Conservation (phyloP, 176 grass and related monocot genomes). For the Phyllostachys edulis region DNA sequence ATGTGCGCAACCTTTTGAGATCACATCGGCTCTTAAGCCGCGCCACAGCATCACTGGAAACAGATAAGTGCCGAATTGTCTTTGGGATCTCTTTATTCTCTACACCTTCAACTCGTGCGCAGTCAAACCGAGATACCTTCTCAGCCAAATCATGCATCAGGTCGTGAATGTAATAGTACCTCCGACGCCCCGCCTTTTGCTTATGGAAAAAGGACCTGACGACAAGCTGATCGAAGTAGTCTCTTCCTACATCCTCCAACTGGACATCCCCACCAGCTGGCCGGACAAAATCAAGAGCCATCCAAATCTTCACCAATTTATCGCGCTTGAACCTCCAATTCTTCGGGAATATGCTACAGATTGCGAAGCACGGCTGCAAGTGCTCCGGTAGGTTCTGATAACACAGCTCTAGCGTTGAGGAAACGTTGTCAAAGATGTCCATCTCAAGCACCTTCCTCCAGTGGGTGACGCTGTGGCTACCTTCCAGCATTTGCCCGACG, state of each 20-base stretch:
- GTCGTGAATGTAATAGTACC: conserved; percentile 46
- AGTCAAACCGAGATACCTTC: conserved; percentile 32
- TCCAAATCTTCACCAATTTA: conserved; percentile 51
- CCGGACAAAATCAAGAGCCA: conserved; percentile 43
- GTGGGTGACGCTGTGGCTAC: not conserved
- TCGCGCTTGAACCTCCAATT: conserved; percentile 40
- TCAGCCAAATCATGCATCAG: conserved; percentile 50
- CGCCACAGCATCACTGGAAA: conserved; percentile 11
- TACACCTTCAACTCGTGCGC: conserved; percentile 25
- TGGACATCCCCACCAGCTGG: not conserved
- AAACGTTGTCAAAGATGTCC: conserved; percentile 9
- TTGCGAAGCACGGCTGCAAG: conserved; percentile 48
- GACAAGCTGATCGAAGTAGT: conserved; percentile 45
- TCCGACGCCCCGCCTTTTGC: conserved; percentile 26
- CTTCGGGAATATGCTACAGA: conserved; percentile 45
- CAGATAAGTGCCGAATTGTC: conserved; percentile 40
- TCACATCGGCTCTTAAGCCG: conserved; percentile 3
- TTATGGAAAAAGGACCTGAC: conserved; percentile 30
- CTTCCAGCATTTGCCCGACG: conserved; percentile 18
- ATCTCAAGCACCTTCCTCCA: conserved; percentile 25
- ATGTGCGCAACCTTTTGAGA: conserved; percentile 30
- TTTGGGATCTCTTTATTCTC: conserved; percentile 1
- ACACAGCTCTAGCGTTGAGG: conserved; percentile 21
- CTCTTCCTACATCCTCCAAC: conserved; percentile 30
- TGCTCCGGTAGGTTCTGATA: conserved; percentile 35